Conservation (phyloP, 495 filamentous ascomycete genomes). For the Hyaloscypha finlandica region DNA sequence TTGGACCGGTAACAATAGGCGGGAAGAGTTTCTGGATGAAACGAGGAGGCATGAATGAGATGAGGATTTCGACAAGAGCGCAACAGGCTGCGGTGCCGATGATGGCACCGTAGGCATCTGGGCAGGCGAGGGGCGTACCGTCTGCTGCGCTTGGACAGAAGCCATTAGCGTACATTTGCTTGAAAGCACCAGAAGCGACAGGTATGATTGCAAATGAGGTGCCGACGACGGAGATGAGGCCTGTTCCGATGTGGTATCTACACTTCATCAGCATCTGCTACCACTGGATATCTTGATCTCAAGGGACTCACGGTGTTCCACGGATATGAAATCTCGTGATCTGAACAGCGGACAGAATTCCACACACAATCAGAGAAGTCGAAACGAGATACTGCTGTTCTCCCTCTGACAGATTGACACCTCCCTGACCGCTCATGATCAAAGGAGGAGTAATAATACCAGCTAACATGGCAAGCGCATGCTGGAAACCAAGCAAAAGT, state of each 20-base stretch:
- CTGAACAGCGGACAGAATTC: conserved; percentile 75
- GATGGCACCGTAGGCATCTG: conserved; percentile 80
- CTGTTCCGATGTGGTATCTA: conserved; percentile 77
- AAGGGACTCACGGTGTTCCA: conserved; percentile 53
- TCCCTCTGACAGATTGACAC: conserved; percentile 56
- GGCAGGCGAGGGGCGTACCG: conserved; percentile 74
- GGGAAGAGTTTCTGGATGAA: conserved; percentile 79
- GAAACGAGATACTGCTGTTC: conserved; percentile 77
- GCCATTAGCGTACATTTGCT: conserved; percentile 85
- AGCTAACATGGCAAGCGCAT: conserved; percentile 58
- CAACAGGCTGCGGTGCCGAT: conserved; percentile 72
- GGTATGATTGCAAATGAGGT: conserved; percentile 88
- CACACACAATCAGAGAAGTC: conserved; percentile 83
- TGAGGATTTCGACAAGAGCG: conserved; percentile 71
- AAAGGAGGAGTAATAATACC: conserved; percentile 76
- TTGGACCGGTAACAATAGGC: conserved; percentile 84
- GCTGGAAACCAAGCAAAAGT: conserved; percentile 70
- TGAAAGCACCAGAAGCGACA: conserved; percentile 72
- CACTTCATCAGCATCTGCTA: not conserved
- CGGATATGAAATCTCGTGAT: conserved; percentile 81
- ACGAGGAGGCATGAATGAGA: conserved; percentile 71
- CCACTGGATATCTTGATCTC: not conserved
- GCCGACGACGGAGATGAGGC: conserved; percentile 87
- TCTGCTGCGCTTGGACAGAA: conserved; percentile 65
- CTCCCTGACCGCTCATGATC: conserved; percentile 68